Base-by-base conservation (phyloP, 176 grass and related monocot species). In the Thalia dealbata region DNA sequence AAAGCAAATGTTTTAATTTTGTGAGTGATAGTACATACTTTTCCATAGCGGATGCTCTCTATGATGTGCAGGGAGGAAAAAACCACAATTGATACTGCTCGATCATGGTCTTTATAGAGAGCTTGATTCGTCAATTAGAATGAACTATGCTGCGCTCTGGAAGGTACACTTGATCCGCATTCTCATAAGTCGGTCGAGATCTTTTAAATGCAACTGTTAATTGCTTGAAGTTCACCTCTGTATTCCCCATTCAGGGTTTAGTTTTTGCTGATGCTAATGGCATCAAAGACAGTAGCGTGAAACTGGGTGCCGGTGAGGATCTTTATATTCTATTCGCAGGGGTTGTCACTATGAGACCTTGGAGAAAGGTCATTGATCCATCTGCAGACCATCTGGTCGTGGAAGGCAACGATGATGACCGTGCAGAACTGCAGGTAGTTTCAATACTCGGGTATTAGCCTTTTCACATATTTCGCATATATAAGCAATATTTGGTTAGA, bases 41-140 rank as follows among this genome's bases (percentile, higher is more conserved):
- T 64, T 42, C 26, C 6, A 30, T 14, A 69, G 50, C 61, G 30
- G 60, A 23, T 79, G 62, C 21, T 74, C 19, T 71, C 81, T 74
- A 19, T 84, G 32, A 23, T 28, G 72, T 74, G 64, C 78, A 96
- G 92, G 82, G 24, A 81, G 78, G 73, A 90, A 73, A 78, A 88
- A 84, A 77, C 93, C 89, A 51, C 93, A 97, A 71, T 64, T 92
- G 72, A 80, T 97, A 84, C 81, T 97, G 82, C 93, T 97, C 52
- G 93, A 92, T 73, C 93, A 97, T 62, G 93, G 93, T 48, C 87
- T 97, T 72, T 97, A 92, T 81, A 97, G 84, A 85, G 93, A 97
- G 83, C 87, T 97, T 63, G 87, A 97, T 78, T 52, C 84, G 52
- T 25, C 81, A 32, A 97, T 87, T 30, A 90, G 89, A 86, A 92